Percentiles rank a stretch among this genome's conserved stretches.
Conservation (phyloP, 1,139 yeast species). For the Pneumocystis jirovecii region DNA sequence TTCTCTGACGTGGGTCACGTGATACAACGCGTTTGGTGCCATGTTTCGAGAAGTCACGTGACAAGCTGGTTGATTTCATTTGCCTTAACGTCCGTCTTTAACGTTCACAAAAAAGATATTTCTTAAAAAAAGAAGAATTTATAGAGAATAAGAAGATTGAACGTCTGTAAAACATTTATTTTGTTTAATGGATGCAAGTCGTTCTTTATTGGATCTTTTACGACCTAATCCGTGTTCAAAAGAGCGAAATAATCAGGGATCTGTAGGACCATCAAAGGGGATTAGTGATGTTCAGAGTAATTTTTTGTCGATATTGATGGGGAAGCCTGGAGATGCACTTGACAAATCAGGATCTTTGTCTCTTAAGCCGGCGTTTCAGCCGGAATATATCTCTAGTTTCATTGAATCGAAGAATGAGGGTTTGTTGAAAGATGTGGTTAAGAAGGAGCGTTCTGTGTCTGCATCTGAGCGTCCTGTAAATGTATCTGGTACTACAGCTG, state of each 20-base stretch:
- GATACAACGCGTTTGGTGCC: neutral
- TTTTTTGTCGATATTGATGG: neutral
- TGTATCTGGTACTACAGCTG: neutral
- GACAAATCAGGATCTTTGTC: neutral
- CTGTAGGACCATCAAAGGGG: neutral
- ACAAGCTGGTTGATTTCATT: neutral
- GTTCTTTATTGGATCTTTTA: slow-evolving; percentile 1
- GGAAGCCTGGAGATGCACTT: neutral
- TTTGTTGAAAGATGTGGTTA: neutral
- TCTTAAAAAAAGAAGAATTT: neutral
- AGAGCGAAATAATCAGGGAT: neutral
- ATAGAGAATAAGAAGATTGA: too few relatives aligned
- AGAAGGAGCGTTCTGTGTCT: neutral
- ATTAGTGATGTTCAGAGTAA: neutral
- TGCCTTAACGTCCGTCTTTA: neutral
- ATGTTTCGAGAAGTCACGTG: neutral
- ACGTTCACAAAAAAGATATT: neutral
- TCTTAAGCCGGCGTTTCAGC: neutral
- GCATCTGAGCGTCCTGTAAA: neutral
- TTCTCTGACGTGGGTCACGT: neutral
- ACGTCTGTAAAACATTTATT: neutral
- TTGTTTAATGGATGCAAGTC: neutral
- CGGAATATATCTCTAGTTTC: neutral
- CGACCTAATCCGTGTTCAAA: neutral
- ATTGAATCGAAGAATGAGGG: neutral